Base-by-base conservation (phyloP, 1,284 basidiomycete genomes). In the Apiotrichum brassicae region DNA sequence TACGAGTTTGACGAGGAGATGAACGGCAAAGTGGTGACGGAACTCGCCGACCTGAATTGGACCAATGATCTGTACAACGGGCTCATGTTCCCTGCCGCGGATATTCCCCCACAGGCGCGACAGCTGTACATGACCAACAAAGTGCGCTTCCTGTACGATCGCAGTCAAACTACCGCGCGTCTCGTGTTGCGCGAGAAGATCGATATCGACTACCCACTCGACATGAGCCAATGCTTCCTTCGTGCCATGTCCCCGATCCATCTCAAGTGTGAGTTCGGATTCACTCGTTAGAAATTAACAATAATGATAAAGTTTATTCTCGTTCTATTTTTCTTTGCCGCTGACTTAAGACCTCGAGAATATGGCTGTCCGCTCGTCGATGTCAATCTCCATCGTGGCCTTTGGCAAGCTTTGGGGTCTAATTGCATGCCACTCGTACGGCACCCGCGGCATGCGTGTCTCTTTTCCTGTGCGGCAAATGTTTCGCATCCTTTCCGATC, bases 181-280 rank as follows among this genome's bases (percentile, higher is more conserved):
- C 76, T 94, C 45, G 82, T 92, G 13, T 82, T 85, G 39, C 76
- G 81, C 42, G 78, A 75, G 48, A 76, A 77, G 59, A 77, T 78
- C 23, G 88, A 92, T 68, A 76, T 92, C 7, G 79, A 84, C 34
- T 73, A 74, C 3, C 87, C 88, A 2, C 74, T 92, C 77, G 82
- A 92, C 66, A 90, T 92, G 87, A 90, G 88, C 0, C 85, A 91
- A 68, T 86, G 83, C 54, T 87, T 85, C 64, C 75, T 92, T 13
- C 81, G 88, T 16, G 87, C 88, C 2, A 92, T 92, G 87, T 87
- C 85, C 62, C 89, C 88, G 2, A 89, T 92, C 48, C 88, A 92
- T 66, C 73, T 89, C 60, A 84, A 88, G 74, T 92, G 84, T 85
- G 60, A 44, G 80, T 65, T 9, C 28, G 14, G n/a, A n/a, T n/a